Base-by-base conservation (phyloP, 2,329 filamentous ascomycete species). In the Diplodia scrobiculata region DNA sequence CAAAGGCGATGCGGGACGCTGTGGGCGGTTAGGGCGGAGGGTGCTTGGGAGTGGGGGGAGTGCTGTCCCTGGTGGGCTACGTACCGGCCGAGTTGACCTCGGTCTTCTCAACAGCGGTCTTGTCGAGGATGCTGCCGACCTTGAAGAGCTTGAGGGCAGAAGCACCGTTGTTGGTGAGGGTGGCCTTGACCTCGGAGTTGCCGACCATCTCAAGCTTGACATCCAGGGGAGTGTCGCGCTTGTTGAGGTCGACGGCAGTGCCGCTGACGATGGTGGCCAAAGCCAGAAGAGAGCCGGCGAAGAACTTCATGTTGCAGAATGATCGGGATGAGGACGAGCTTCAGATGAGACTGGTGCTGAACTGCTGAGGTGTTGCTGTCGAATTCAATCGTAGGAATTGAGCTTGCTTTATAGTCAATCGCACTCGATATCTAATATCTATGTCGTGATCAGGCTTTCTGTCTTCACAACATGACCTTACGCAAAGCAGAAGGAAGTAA, bases 141-240 rank as follows among this genome's bases (percentile, higher is more conserved):
- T 81, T 85, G 68, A 86, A 76, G 29, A 86, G 72, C 74, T 84
- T 84, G 68, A 86, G 72, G 66, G 78, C 77, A 54, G 75, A 76
- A 53, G 77, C 76, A 53, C 83, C 84, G 36, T 77, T 83, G 78
- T 86, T 86, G 69, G 81, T 84, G 67, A 86, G 77, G 53, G 77
- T 75, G 34, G 83, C 82, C 76, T 84, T 84, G 69, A 86, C 78
- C 64, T 77, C 78, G n/a, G 83, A 81, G 76, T 86, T 85, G 67
- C 80, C 81, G 25, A 79, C 73, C 70, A 81, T 45, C 45, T 65
- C 63, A 19, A 65, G 63, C 41, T 58, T 34, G 27, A 65, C 63
- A 27, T 63, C 59, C 29, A 63, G 45, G 7, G 59, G 59, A 38
- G 59, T 17, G 36, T 63, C 59, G 11, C 59, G 59, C 59, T 63